phyloP scores from a whole-genome alignment of 2,329 filamentous ascomycete genomes.

The Thelonectria discophora region DNA sequence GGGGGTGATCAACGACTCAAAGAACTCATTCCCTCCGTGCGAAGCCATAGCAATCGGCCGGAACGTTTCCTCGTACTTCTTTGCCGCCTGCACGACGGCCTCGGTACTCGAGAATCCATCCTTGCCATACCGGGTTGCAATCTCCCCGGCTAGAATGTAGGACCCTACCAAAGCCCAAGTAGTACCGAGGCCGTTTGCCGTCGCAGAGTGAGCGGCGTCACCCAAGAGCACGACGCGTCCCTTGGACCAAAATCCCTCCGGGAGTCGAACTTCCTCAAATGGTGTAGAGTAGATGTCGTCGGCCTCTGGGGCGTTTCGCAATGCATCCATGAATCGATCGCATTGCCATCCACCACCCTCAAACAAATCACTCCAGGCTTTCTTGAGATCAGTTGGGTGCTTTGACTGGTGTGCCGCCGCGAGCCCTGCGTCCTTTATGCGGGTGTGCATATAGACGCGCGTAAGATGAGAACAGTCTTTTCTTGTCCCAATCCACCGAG shows the following conservation, averaged over 20 bases:
- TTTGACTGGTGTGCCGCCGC: constrained; percentile 10
- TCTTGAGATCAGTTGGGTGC: constrained; percentile 8
- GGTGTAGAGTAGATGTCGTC: constrained; percentile 58
- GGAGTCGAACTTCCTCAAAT: constrained; percentile 53
- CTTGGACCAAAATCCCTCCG: constrained; percentile 12
- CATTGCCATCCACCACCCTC: constrained; percentile 8
- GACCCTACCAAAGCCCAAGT: constrained; percentile 7
- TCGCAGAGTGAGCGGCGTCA: background rate
- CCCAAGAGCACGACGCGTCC: background rate
- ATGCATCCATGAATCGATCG: constrained; percentile 45
- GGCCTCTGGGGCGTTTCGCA: constrained; percentile 44
- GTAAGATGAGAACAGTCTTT: constrained; percentile 8
- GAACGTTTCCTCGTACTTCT: constrained; percentile 19
- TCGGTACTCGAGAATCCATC: constrained; percentile 2
- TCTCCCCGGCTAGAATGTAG: constrained; percentile 11
- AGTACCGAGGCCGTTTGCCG: constrained; percentile 3
- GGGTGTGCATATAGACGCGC: constrained; percentile 9
- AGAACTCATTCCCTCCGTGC: constrained; percentile 6
- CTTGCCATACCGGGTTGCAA: background rate
- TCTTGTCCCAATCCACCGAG: constrained; percentile 8
- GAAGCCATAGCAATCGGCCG: constrained; percentile 17
- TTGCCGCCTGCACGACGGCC: background rate
- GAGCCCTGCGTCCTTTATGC: background rate
- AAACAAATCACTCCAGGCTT: constrained; percentile 10
- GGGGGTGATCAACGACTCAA: background rate